Percentiles rank a stretch among this genome's conserved stretches.
phyloP scores from a whole-genome alignment of 495 filamentous ascomycete genomes.

The Annulohypoxylon moriforme region DNA sequence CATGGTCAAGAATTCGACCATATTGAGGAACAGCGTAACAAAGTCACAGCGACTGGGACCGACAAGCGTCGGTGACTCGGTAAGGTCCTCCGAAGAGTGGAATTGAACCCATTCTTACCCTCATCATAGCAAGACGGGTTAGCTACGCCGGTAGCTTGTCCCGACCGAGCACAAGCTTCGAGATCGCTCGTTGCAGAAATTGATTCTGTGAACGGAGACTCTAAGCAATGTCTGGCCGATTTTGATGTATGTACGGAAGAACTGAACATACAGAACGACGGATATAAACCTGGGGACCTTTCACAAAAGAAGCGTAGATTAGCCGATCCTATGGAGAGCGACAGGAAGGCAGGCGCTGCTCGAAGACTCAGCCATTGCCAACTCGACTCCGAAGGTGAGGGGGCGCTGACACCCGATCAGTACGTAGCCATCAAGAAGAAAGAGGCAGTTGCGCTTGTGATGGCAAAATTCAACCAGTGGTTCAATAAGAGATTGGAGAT shows the following conservation, averaged over 20 bases:
- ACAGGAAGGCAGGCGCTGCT: constrained; percentile 38
- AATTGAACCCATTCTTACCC: constrained; percentile 29
- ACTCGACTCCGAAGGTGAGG: constrained; percentile 29
- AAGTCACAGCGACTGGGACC: constrained; percentile 27
- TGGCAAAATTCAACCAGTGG: constrained; percentile 43
- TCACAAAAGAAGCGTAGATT: constrained; percentile 25
- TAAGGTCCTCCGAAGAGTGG: constrained; percentile 31
- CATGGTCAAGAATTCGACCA: constrained; percentile 45
- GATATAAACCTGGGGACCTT: constrained; percentile 30
- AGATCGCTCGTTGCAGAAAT: constrained; percentile 19
- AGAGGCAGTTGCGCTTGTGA: constrained; percentile 41
- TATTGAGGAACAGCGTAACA: constrained; percentile 24
- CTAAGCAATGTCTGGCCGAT: constrained; percentile 36
- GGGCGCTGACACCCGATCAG: constrained; percentile 46
- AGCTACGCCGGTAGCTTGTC: constrained; percentile 7
- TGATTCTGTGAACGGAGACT: constrained; percentile 15
- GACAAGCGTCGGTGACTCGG: constrained; percentile 35
- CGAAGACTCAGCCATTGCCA: constrained; percentile 41
- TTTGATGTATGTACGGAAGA: constrained; percentile 39
- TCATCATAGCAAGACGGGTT: constrained; percentile 27
- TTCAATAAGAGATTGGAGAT: constrained; percentile 47
- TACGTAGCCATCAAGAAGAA: constrained; percentile 45
- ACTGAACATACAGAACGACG: constrained; percentile 32
- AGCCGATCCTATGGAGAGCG: constrained; percentile 46
- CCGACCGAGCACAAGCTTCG: constrained; percentile 2